A percentile compares a stretch with the other conserved stretches of the same genome.
These are phyloP conservation scores for Calonectria pseudoturangicola DNA, from an alignment of 2,329 filamentous ascomycete species.

Conservation along the genomic window DNA sequence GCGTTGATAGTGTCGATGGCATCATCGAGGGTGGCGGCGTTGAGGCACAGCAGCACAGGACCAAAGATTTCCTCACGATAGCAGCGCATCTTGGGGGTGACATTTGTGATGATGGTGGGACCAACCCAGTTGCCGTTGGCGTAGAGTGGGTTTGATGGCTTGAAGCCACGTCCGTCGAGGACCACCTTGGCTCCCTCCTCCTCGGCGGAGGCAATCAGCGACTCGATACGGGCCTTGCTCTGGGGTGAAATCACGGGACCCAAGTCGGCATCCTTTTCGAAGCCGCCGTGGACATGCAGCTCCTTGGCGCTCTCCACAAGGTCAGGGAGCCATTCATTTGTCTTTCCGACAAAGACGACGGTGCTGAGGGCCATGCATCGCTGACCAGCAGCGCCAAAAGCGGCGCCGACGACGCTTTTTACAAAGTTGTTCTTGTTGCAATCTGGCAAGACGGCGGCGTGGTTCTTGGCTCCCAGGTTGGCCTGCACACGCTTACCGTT, in stretches of 20 bases:
- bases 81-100: constrained; percentile 60
- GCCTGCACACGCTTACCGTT: constrained; percentile 82
- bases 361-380: constrained; percentile 82
- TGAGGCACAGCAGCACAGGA: constrained; percentile 59
- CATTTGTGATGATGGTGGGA: constrained; percentile 59
- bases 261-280: constrained; percentile 49
- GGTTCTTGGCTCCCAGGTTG: constrained; percentile 82
- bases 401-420: constrained; percentile 79
- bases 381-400: constrained; percentile 81
- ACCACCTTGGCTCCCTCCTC: constrained; percentile 48
- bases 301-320: constrained; percentile 77
- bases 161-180: constrained; percentile 49
- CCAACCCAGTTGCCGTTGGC: constrained; percentile 66
- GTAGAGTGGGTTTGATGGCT: constrained; percentile 44
- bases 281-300: constrained; percentile 58
- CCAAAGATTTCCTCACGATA: constrained; percentile 61
- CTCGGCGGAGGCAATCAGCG: constrained; percentile 48
- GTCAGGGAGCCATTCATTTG: constrained; percentile 76
- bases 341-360: constrained; percentile 78
- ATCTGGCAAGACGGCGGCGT: constrained; percentile 79
- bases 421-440: constrained; percentile 81
- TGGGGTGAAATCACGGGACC: constrained; percentile 51
- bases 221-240: constrained; percentile 48
- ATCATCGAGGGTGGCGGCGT: constrained; percentile 59
- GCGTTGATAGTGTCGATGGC: constrained; percentile 58